These are phyloP conservation scores for Colletotrichum simmondsii DNA, from an alignment of 2,329 filamentous ascomycete species.

Conservation along the genomic window DNA sequence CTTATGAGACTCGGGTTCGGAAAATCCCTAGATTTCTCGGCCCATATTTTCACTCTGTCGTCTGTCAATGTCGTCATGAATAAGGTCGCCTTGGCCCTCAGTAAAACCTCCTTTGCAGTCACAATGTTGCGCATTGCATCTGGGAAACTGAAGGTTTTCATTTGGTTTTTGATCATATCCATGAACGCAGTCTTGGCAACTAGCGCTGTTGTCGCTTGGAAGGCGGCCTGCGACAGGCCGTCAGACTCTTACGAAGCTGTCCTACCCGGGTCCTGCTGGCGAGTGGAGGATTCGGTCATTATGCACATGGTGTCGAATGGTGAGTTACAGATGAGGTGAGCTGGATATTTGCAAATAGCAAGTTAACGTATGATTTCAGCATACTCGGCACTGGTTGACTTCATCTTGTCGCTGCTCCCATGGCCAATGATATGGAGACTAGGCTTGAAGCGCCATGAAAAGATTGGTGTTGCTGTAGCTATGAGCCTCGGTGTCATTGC, in stretches of 20 bases:
- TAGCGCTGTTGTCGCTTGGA: slow-evolving; percentile 11
- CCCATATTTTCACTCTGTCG: slow-evolving; percentile 19
- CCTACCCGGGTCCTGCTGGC: slow-evolving; percentile 10
- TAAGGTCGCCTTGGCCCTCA: slow-evolving; percentile 14
- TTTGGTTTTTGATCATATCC: slow-evolving; percentile 41
- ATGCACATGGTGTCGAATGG: slow-evolving; percentile 23
- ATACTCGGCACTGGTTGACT: slow-evolving; percentile 25
- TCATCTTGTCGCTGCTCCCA: slow-evolving; percentile 34
- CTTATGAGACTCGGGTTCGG: slow-evolving; percentile 31
- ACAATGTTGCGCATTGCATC: slow-evolving; percentile 42
- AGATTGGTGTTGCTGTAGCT: slow-evolving; percentile 39
- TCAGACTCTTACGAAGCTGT: slow-evolving; percentile 5
- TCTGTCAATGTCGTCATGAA: slow-evolving; percentile 22
- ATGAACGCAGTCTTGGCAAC: slow-evolving; percentile 34
- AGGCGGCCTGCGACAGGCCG: slow-evolving; percentile 10
- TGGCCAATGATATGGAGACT: slow-evolving; percentile 41
- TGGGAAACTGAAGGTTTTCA: slow-evolving; percentile 30
- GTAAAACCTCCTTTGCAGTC: slow-evolving; percentile 44
- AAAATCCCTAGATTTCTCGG: slow-evolving; percentile 3
- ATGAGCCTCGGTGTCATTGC: slow-evolving; percentile 40
- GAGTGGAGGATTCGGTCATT: slow-evolving; percentile 1
- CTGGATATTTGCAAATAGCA: no score
- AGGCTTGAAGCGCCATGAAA: slow-evolving; percentile 41
- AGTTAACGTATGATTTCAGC: neutral
- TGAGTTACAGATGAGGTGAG: neutral